These are phyloP conservation scores for Clausena lansium DNA, from an alignment of 345 rosid genomes.

Conservation along the genomic window DNA sequence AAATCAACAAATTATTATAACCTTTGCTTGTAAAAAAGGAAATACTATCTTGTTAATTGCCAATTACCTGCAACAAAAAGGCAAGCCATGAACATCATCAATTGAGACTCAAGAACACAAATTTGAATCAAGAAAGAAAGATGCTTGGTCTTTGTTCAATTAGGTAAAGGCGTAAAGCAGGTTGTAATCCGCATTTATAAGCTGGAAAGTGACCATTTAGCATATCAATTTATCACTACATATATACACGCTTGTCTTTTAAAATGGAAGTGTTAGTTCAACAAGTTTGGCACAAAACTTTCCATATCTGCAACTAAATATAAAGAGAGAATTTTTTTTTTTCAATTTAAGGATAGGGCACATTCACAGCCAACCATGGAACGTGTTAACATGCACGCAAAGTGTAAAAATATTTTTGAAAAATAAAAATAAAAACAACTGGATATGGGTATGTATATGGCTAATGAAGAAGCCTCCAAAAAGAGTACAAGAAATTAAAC, in stretches of 20 bases:
- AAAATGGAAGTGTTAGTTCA: conserved; percentile 1
- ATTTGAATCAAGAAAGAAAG: neutral
- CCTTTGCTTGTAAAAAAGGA: neutral
- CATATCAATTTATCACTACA: neutral
- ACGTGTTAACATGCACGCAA: too few relatives aligned
- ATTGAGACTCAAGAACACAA: neutral
- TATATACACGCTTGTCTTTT: neutral
- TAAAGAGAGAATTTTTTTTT: too few relatives aligned
- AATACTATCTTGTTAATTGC: neutral
- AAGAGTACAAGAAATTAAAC: neutral
- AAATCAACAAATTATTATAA: neutral
- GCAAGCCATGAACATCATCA: conserved; percentile 34
- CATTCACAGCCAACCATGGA: too few relatives aligned
- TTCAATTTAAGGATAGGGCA: too few relatives aligned
- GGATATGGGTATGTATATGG: too few relatives aligned
- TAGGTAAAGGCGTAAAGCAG: conserved; percentile 21
- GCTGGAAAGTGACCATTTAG: conserved; percentile 15
- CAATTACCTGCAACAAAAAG: neutral
- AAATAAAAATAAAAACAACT: too few relatives aligned
- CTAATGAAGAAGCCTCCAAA: neutral
- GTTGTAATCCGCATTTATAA: neutral
- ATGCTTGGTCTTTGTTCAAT: conserved; percentile 5
- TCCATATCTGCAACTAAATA: too few relatives aligned
- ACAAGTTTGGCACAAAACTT: conserved; percentile 24
- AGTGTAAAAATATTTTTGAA: too few relatives aligned